Base-by-base conservation (phyloP, 805 yeast genomes). In the Suhomyces kilbournensis region DNA sequence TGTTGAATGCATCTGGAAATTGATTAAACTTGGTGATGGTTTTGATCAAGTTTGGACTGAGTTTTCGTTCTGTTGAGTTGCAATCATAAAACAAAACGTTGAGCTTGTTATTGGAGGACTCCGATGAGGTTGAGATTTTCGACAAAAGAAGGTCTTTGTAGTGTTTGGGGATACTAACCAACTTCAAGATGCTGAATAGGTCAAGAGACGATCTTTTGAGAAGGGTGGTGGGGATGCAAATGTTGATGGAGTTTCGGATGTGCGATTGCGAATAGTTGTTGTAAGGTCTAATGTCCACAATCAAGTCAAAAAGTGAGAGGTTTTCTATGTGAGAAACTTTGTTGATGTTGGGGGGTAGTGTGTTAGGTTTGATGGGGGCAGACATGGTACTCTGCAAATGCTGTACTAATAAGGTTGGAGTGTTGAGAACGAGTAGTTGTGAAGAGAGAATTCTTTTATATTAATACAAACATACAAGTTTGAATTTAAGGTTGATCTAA, bases 191-290 rank as follows among this genome's bases (percentile, higher is more conserved):
- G 28, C 69, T 69, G 6, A 56, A 53, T 30, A 77, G 55, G 48
- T 61, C 66, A 49, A 69, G 71, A 28, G 72, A 65, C 40, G 61
- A 64, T 47, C 81, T 56, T 54, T 75, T 75, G 30, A 77, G 57
- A 23, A 77, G 64, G 1, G 81, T 77, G 2, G 79, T 68, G 9
- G 81, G 81, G 12, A 76, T 61, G 55, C 79, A 76, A 15, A 75
- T 60, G 54, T 75, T 74, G 53, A 70, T 56, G 19, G 80, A 60
- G 23, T 61, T 54, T 12, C 52, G 55, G 14, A 77, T 51, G 49
- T 72, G 69, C 26, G 69, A 59, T 7, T 57, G 52, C 19, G 68
- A 60, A 58, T 64, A 77, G 23, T 61, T 49, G 53, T 74, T 74
- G 60, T 64, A 76, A 4, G 78, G 74, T 20, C 81, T 62, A 19